Percentiles rank a stretch among this genome's conserved stretches.
Evolutionary conservation across 2,329 filamentous ascomycete species (phyloP).

Genomic region (Aspergillus floridensis): DNA sequence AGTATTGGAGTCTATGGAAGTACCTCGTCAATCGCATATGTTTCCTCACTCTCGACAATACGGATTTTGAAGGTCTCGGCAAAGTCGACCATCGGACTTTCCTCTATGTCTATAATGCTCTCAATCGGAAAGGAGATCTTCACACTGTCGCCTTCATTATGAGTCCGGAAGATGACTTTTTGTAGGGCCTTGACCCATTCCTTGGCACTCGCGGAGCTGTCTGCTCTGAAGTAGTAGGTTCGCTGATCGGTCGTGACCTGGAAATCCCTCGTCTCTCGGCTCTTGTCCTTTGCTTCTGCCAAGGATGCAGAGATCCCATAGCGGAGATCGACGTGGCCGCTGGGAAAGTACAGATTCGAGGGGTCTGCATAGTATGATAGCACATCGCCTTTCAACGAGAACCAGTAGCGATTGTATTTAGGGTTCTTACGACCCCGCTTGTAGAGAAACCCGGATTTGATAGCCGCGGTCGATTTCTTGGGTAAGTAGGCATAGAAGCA

Average conservation of each 20-base stretch:
- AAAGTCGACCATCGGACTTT: conserved; percentile 85
- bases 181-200: conserved; percentile 96
- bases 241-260: conserved; percentile 77
- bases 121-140: conserved; percentile 89
- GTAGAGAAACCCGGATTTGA: conserved; percentile 82
- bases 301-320: conserved; percentile 86
- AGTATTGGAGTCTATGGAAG: conserved; percentile 7
- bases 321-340: conserved; percentile 85
- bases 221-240: conserved; percentile 83
- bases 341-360: conserved; percentile 84
- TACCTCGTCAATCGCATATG: conserved; percentile 91
- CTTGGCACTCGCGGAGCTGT: conserved; percentile 81
- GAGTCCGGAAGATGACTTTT: conserved; percentile 90
- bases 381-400: conserved; percentile 85
- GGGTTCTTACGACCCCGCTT: conserved; percentile 88
- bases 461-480: conserved; percentile 75
- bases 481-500: conserved; percentile 98
- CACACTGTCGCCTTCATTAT: conserved; percentile 95
- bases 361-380: conserved; percentile 84
- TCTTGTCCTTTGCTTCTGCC: conserved; percentile 64
- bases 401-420: conserved; percentile 89
- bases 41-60: conserved; percentile 90
- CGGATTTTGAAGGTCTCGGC: conserved; percentile 91
- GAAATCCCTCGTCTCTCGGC: conserved; percentile 72
- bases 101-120: conserved; percentile 89